These are phyloP conservation scores for Lactarius quietus DNA, from an alignment of 768 basidiomycete species.

Conservation along the genomic window DNA sequence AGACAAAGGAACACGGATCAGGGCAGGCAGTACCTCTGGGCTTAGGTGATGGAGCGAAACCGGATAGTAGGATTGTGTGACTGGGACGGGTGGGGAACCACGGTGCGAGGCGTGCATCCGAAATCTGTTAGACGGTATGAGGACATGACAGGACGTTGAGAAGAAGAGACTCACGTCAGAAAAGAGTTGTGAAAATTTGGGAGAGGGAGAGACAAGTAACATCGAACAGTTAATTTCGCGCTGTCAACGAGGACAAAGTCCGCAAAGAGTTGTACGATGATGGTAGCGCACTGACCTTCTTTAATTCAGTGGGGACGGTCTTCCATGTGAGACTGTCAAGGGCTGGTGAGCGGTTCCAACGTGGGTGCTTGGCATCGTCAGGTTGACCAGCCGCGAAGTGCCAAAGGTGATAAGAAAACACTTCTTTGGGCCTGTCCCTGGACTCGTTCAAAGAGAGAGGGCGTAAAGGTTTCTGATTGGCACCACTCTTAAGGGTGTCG, in stretches of 20 bases:
- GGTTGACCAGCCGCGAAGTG: constrained; percentile 27
- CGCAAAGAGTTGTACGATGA: constrained; percentile 2
- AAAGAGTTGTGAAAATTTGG: constrained; percentile 21
- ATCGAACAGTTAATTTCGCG: constrained; percentile 24
- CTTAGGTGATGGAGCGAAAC: constrained; percentile 21
- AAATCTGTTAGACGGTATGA: constrained; percentile 13
- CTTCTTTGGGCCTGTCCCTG: constrained; percentile 19
- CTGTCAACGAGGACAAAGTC: constrained; percentile 11
- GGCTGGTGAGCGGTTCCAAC: constrained; percentile 14
- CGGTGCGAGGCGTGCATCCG: constrained; percentile 6
- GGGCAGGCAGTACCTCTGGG: constrained; percentile 22
- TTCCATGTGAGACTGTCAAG: constrained; percentile 25
- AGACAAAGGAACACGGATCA: neutral
- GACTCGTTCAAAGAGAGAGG: constrained; percentile 8
- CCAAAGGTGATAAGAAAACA: constrained; percentile 20
- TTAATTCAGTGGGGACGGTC: constrained; percentile 20
- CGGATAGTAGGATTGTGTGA: constrained; percentile 24
- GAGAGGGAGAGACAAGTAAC: constrained; percentile 21
- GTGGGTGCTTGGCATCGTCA: constrained; percentile 20
- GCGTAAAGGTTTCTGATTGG: constrained; percentile 19
- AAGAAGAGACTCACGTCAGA: constrained; percentile 19
- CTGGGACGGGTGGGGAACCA: constrained; percentile 20
- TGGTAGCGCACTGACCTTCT: constrained; percentile 18
- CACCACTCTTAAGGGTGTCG: constrained; percentile 17
- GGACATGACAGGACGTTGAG: constrained; percentile 12